A percentile compares a stretch with the other conserved stretches of the same genome.
phyloP scores from a whole-genome alignment of 2,329 filamentous ascomycete genomes.

The Cordyceps javanica region DNA sequence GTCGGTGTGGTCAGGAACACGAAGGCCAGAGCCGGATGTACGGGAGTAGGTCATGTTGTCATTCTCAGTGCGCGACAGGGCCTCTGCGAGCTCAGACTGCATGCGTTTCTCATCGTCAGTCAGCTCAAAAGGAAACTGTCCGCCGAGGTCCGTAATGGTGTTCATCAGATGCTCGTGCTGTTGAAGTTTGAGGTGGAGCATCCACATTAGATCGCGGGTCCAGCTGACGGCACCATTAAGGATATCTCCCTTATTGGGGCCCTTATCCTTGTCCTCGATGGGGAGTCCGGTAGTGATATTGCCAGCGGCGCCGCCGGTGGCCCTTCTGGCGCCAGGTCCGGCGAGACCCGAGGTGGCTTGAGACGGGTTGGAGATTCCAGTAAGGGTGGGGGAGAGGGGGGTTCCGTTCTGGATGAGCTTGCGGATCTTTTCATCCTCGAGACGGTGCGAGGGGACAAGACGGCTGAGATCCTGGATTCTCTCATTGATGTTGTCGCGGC shows the following conservation, averaged over 20 bases:
- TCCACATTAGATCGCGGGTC: conserved; percentile 98
- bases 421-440: conserved; percentile 95
- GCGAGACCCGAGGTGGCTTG: conserved; percentile 82
- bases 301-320: conserved; percentile 60
- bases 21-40: conserved; percentile 73
- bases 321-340: conserved; percentile 75
- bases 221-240: conserved; percentile 95
- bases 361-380: conserved; percentile 60
- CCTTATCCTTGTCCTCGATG: conserved; percentile 95
- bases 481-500: conserved; percentile 97
- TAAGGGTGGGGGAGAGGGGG: conserved; percentile 76
- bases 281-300: conserved; percentile 91
- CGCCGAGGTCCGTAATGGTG: conserved; percentile 64
- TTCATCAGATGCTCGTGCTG: conserved; percentile 85
- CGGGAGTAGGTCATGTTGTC: conserved; percentile 79
- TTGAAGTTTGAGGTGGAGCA: conserved; percentile 80
- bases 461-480: conserved; percentile 94
- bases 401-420: conserved; percentile 93
- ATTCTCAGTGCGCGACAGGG: conserved; percentile 72
- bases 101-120: conserved; percentile 93
- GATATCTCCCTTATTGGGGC: conserved; percentile 97
- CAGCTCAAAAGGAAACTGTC: conserved; percentile 70
- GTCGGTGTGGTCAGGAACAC: conserved; percentile 91
- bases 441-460: conserved; percentile 81
- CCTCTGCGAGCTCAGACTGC: conserved; percentile 86